A percentile compares a stretch with the other conserved stretches of the same genome.
These are phyloP conservation scores for Balakata baccata DNA, from an alignment of 345 rosid species.

Conservation along the genomic window DNA sequence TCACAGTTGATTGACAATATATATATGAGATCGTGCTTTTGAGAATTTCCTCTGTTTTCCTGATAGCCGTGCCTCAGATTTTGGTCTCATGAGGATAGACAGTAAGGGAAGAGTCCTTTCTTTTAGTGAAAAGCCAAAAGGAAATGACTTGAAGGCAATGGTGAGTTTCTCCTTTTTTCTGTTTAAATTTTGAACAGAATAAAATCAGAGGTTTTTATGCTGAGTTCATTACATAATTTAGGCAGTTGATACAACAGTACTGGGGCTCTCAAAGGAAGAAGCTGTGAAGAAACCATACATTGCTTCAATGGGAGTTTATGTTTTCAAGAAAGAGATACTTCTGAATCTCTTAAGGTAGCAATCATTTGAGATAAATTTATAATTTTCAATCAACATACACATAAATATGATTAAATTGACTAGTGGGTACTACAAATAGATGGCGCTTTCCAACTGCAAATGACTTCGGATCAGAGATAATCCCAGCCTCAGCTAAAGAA, in stretches of 20 bases:
- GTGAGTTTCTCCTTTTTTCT: constrained; percentile 29
- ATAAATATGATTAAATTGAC: neutral
- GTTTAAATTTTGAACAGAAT: neutral
- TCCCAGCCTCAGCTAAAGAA: constrained; percentile 88
- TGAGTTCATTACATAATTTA: constrained; percentile 19
- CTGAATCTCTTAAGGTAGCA: constrained; percentile 85
- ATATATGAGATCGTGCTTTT: neutral
- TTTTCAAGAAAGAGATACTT: constrained; percentile 93
- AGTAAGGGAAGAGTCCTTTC: constrained; percentile 72
- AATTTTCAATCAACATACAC: neutral
- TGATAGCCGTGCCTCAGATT: constrained; percentile 93
- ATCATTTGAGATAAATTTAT: neutral
- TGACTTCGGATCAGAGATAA: constrained; percentile 94
- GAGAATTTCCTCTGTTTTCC: constrained; percentile 25
- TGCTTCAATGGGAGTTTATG: constrained; percentile 95
- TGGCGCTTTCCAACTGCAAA: constrained; percentile 99
- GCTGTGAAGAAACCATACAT: constrained; percentile 89
- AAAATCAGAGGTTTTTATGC: constrained; percentile 1
- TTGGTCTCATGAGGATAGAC: constrained; percentile 96
- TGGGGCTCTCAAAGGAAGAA: constrained; percentile 77
- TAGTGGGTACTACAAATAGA: constrained; percentile 31
- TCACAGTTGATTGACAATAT: neutral
- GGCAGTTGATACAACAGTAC: constrained; percentile 83
- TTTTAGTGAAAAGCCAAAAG: constrained; percentile 93
- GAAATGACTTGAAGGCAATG: constrained; percentile 74